Conservation (phyloP, 2,329 filamentous ascomycete genomes). For the Calonectria multiphialidica region DNA sequence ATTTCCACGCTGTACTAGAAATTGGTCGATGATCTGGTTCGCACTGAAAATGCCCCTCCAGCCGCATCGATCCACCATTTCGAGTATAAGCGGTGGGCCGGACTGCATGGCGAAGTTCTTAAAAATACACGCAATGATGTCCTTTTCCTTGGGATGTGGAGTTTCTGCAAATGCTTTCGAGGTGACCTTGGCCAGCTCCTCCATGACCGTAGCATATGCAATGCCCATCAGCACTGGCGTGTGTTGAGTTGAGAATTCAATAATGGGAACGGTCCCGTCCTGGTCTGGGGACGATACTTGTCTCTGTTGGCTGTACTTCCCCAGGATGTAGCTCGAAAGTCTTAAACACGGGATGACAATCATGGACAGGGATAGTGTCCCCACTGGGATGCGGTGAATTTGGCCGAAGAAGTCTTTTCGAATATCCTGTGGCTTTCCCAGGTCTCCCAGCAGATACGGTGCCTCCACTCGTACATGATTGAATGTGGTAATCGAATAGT, state of each 20-base stretch:
- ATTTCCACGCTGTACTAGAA: neutral
- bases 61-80: neutral
- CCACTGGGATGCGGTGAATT: neutral
- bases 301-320: neutral
- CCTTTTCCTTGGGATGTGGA: neutral
- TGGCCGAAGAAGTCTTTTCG: neutral
- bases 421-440: neutral
- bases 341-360: neutral
- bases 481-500: neutral
- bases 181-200: neutral
- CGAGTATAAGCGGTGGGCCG: neutral
- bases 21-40: neutral
- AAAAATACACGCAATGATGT: neutral
- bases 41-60: neutral
- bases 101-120: neutral
- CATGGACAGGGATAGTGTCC: neutral
- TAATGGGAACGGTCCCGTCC: neutral
- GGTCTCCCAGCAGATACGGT: neutral
- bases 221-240: neutral
- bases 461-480: neutral
- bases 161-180: neutral
- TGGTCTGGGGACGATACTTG: neutral
- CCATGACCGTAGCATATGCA: neutral
- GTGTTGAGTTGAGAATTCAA: neutral
- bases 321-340: neutral